Evolutionary conservation across 2,329 filamentous ascomycete genomes (phyloP).

Genomic region (Shiraia sp.): DNA sequence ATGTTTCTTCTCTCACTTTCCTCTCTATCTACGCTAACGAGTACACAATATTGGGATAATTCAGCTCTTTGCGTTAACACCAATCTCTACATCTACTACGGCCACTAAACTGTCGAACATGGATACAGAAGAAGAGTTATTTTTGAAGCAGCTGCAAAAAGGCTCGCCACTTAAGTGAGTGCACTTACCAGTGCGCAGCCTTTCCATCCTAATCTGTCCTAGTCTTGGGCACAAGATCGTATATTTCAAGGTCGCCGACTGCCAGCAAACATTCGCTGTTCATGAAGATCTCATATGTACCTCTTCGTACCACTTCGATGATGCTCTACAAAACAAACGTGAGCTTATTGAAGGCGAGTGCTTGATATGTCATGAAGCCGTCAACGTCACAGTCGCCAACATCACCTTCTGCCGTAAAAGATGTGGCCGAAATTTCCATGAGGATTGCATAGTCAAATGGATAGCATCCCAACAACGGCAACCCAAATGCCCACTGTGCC

Average conservation of each 20-base stretch:
- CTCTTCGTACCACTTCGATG: conserved; percentile 12
- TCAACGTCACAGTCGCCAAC: conserved; percentile 1
- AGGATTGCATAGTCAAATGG: conserved; percentile 7
- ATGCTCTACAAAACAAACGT: conserved; percentile 5
- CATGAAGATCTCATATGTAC: conserved; percentile 21
- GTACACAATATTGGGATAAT: background rate
- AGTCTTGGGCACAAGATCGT: conserved; percentile 7
- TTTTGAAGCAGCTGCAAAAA: background rate
- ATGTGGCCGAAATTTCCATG: conserved; percentile 17
- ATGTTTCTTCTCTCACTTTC: background rate
- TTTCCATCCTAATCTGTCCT: background rate
- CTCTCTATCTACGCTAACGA: background rate
- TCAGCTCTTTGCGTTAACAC: too few species aligned
- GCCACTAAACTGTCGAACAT: background rate
- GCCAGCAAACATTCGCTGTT: conserved; percentile 9
- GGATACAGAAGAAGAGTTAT: background rate
- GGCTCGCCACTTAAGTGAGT: conserved; percentile 1
- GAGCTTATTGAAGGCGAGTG: conserved; percentile 13
- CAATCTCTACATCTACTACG: too few species aligned
- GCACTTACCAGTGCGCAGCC: background rate
- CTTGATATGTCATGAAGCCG: conserved; percentile 11
- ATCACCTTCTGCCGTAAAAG: conserved; percentile 11
- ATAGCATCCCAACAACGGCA: too few species aligned
- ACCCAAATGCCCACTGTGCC: conserved; percentile 10
- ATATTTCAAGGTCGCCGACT: conserved; percentile 1